These are phyloP conservation scores for Cercospora nicotianae DNA, from an alignment of 2,329 filamentous ascomycete genomes.

Conservation along the genomic window DNA sequence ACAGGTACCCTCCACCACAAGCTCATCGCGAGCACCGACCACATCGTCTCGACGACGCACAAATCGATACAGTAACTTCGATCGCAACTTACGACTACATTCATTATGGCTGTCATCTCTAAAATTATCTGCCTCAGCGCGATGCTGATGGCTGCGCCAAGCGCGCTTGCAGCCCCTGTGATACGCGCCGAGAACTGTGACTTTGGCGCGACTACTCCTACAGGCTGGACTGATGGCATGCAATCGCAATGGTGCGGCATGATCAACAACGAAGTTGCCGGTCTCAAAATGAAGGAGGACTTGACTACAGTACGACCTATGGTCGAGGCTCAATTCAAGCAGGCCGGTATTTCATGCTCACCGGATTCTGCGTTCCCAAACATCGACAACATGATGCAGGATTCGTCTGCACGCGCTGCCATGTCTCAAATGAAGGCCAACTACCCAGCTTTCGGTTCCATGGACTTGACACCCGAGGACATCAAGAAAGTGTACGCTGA, in stretches of 20 bases:
- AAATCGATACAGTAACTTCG: not conserved
- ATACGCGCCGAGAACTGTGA: slow-evolving; percentile 8
- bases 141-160: slow-evolving; percentile 2
- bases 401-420: slow-evolving; percentile 17
- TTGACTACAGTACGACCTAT: not conserved
- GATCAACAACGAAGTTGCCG: slow-evolving; percentile 17
- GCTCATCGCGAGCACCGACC: not conserved
- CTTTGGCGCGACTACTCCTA: slow-evolving; percentile 7
- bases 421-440: slow-evolving; percentile 18
- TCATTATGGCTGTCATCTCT: slow-evolving; percentile 12
- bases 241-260: slow-evolving; percentile 21
- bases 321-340: slow-evolving; percentile 12
- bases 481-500: slow-evolving; percentile 20
- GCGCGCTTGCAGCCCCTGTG: slow-evolving; percentile 11
- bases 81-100: not conserved
- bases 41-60: not conserved
- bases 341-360: slow-evolving; percentile 15
- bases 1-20: not conserved
- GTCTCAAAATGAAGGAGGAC: slow-evolving; percentile 8
- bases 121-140: slow-evolving; percentile 1
- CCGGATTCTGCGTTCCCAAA: slow-evolving; percentile 14
- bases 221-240: slow-evolving; percentile 11
- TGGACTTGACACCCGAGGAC: slow-evolving; percentile 22
- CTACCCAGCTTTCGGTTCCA: slow-evolving; percentile 19
- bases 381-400: slow-evolving; percentile 16